Percentiles rank a stretch among this genome's conserved stretches.
Evolutionary conservation across 2,329 filamentous ascomycete species (phyloP).

Genomic region (Trichoderma oligosporum): DNA sequence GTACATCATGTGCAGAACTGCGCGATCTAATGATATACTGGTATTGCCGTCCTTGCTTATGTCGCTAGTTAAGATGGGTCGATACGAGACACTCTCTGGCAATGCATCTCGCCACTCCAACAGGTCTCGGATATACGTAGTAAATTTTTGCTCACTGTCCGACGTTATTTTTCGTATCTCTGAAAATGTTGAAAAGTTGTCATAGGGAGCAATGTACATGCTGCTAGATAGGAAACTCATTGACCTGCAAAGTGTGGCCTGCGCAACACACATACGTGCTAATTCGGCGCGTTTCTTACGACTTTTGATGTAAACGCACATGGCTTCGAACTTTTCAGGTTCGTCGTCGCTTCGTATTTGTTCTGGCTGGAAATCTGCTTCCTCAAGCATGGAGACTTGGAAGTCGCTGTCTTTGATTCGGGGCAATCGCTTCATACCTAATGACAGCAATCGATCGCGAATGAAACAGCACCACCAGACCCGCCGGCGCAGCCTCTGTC

Average conservation of each 20-base stretch:
- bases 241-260: constrained; percentile 6
- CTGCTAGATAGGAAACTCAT: constrained; percentile 14
- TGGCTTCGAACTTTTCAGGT: constrained; percentile 3
- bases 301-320: constrained; percentile 12
- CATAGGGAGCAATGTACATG: constrained; percentile 13
- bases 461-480: constrained; percentile 18
- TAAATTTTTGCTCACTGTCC: constrained; percentile 6
- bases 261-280: constrained; percentile 11
- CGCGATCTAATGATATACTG: constrained; percentile 10
- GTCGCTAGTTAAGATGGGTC: constrained; percentile 12
- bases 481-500: constrained; percentile 3
- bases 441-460: constrained; percentile 10
- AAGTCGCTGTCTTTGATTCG: constrained; percentile 13
- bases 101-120: constrained; percentile 12
- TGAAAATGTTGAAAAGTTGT: background rate
- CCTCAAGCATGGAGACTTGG: constrained; percentile 10
- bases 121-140: constrained; percentile 16
- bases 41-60: constrained; percentile 10
- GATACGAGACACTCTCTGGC: constrained; percentile 12
- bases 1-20: constrained; percentile 12
- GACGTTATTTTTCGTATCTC: background rate
- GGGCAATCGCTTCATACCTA: constrained; percentile 9
- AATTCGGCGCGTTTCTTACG: constrained; percentile 15
- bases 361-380: constrained; percentile 13
- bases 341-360: constrained; percentile 13